Base-by-base conservation (phyloP, 1,284 basidiomycete genomes). In the Leccinum griseonigrum region DNA sequence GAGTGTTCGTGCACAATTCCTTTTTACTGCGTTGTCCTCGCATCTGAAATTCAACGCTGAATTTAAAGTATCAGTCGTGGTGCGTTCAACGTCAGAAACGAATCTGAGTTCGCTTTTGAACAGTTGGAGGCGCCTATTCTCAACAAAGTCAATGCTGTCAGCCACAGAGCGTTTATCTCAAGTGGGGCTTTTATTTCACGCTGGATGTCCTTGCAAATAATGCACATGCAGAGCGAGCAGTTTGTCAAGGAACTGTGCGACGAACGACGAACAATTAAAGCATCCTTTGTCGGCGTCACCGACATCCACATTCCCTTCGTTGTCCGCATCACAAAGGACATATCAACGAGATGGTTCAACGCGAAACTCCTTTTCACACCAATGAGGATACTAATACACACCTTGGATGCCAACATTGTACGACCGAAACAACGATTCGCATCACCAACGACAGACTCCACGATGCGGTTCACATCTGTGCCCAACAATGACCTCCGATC, bases 151-250 rank as follows among this genome's bases (percentile, higher is more conserved):
- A 71, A 73, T 22, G 65, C 71, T 1, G 64, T 84, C 3, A 75
- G 76, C 13, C 72, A 74, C 13, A 75, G 78, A 22, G 81, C 85
- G 1, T 87, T 92, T 66, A 91, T 70, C 77, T 92, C 36, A 87
- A 87, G 66, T 83, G 83, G 68, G 82, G 80, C 0, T 90, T 90
- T 66, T 92, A 90, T 72, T 80, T 86, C 50, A 86, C 88, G 4
- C 75, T 91, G 28, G 90, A 92, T 66, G 76, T 92, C 29, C 74
- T 91, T 16, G 79, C 84, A 8, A 75, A 79, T 4, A 76, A 80
- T 58, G 67, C 74, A 28, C 67, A 66, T 1, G 79, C 22, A 78
- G 16, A 78, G 77, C 43, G 78, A 79, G 36, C 71, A 70, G 16
- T 80, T 81, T 67, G 80, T 79, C 28, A 74, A 69, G 26, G 74